These are phyloP conservation scores for Thyridium curvatum DNA, from an alignment of 2,329 filamentous ascomycete genomes.

Conservation along the genomic window DNA sequence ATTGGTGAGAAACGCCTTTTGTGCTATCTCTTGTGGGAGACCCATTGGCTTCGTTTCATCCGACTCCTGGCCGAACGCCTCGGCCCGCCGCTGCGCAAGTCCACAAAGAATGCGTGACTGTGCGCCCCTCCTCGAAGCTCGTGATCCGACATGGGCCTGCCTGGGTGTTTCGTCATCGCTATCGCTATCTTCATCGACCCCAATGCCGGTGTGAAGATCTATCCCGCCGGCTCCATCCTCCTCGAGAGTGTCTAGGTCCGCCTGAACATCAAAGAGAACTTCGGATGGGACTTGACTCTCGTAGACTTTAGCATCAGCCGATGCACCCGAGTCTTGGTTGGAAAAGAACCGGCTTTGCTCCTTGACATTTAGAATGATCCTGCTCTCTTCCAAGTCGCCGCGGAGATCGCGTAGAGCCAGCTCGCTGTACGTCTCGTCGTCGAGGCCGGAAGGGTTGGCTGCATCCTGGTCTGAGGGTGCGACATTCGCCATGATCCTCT, in stretches of 20 bases:
- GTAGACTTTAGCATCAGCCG: conserved; percentile 46
- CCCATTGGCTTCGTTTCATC: conserved; percentile 49
- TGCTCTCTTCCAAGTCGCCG: conserved; percentile 65
- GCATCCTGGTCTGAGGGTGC: conserved; percentile 69
- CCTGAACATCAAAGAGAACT: conserved; percentile 58
- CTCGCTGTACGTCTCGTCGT: conserved; percentile 68
- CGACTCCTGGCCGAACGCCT: conserved; percentile 45
- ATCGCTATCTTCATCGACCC: conserved; percentile 64
- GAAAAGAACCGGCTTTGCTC: conserved; percentile 83
- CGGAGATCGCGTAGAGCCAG: conserved; percentile 75
- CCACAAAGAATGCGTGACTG: conserved; percentile 62
- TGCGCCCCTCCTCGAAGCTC: conserved; percentile 56
- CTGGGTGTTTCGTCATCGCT: conserved; percentile 50
- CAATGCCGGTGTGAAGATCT: conserved; percentile 58
- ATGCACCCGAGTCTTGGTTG: conserved; percentile 42
- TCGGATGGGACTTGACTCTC: conserved; percentile 63
- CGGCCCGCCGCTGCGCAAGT: conserved; percentile 53
- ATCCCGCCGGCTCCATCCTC: conserved; percentile 42
- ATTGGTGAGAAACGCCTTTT: conserved; percentile 64
- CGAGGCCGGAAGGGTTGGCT: conserved; percentile 53
- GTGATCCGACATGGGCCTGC: conserved; percentile 60
- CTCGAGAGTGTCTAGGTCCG: conserved; percentile 51
- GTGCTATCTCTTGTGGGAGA: conserved; percentile 47
- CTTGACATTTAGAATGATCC: conserved; percentile 79
- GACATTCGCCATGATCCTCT: conserved; percentile 88